Base-by-base conservation (phyloP, 306 rosid species). In the Astragalus glycyphyllos region DNA sequence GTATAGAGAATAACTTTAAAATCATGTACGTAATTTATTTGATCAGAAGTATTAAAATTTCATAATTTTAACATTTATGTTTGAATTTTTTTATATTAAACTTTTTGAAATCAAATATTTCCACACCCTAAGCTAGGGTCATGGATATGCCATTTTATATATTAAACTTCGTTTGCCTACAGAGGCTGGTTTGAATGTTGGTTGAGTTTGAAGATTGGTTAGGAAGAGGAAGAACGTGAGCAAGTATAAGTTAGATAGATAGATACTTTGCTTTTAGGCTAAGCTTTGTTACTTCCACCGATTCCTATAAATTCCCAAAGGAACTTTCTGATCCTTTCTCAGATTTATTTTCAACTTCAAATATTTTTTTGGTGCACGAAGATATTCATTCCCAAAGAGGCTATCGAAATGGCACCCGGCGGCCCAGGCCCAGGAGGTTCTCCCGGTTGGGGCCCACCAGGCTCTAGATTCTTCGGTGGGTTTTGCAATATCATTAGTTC, bases 391-490 rank as follows among this genome's bases (percentile, higher is more conserved):
- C 11, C 5, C 61, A 40, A 13, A 74, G n/a, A 11, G n/a, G n/a
- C 69, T 57, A 0, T 7, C 0, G 15, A n/a, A 45, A 73, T 75
- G 79, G 83, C 79, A 4, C 85, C 87, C 0, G 84, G 79, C 0
- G 89, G 89, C 1, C 81, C 81, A 20, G 78, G 40, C 42, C 79
- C 8, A 0, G 59, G 59, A 7, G 78, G 81, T 41, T 79, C 82
- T 0, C 82, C 86, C 0, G 86, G 82, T 14, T 72, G 83, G 82
- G 86, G 70, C 1, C 82, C 80, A 3, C 62, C 45, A 15, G 58
- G 58, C 67, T 77, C 66, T 0, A 78, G 78, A 6, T 20, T 81
- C 42, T 84, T 80, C 16, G 78, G 87, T 35, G 91, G 87, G 13
- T 42, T 80, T 72, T 82, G 78, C 53, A 78, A 84, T 47, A 1